phyloP scores from a whole-genome alignment of 768 basidiomycete species.

The Neoboletus subvelutipes region DNA sequence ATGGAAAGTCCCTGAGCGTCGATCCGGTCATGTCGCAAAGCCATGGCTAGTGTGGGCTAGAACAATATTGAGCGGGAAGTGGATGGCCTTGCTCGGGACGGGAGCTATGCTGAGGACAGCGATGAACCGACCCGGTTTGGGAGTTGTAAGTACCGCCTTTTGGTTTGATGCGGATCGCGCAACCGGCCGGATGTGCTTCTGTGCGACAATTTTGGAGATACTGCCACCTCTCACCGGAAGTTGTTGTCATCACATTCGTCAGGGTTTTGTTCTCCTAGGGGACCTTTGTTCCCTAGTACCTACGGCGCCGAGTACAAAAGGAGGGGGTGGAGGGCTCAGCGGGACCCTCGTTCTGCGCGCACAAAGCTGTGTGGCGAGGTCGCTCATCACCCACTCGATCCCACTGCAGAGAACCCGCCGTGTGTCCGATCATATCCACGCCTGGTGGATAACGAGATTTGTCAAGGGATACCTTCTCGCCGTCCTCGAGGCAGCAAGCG shows the following conservation, averaged over 20 bases:
- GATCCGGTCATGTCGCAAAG: constrained; percentile 29
- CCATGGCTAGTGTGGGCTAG: neutral
- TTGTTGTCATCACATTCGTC: constrained; percentile 18
- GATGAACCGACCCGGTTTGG: constrained; percentile 23
- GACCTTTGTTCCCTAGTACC: constrained; percentile 11
- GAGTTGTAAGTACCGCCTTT: constrained; percentile 2
- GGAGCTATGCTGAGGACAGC: constrained; percentile 4
- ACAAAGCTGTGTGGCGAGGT: constrained; percentile 13
- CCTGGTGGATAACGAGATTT: constrained; percentile 26
- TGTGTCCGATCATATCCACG: constrained; percentile 22
- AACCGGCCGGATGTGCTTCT: neutral
- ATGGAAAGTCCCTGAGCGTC: neutral
- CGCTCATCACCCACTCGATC: constrained; percentile 11
- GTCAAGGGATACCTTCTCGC: constrained; percentile 23
- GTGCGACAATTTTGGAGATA: constrained; percentile 9
- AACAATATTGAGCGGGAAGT: neutral
- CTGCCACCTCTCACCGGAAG: constrained; percentile 10
- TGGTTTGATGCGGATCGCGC: constrained; percentile 20
- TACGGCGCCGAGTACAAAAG: constrained; percentile 22
- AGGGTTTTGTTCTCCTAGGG: constrained; percentile 1
- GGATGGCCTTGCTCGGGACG: constrained; percentile 1
- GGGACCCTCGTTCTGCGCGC: neutral
- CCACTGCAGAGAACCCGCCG: constrained; percentile 6
- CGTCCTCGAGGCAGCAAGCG: constrained; percentile 37
- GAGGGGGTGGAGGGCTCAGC: constrained; percentile 3